Evolutionary conservation across 495 filamentous ascomycete species (phyloP), one percentile per base, ranked within the genome.

Genomic region (Podospora pseudocomata): DNA sequence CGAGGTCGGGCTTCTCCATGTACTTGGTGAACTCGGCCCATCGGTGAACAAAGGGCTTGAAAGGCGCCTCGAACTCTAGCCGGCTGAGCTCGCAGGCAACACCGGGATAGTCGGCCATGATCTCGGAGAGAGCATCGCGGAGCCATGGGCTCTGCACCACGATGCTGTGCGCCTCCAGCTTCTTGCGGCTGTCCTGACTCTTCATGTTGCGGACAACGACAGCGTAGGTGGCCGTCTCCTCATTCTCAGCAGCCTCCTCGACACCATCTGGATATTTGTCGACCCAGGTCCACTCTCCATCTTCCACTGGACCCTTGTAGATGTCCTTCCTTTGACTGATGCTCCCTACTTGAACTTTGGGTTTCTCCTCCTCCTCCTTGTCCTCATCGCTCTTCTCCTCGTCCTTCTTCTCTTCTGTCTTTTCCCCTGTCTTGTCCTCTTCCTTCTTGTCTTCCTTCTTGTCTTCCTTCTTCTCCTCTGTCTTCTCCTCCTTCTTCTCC

Each of bases 1-100:
- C 85, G 13, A 79, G 65, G 60, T 86, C 82, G 6, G 82, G 77
- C 9, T 83, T 72, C 27, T 74, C 70, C 54, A 84, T 76, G 55
- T 83, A 83, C 16, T 78, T 66, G 19, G 76, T 66, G 57, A 92
- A 81, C 39, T 83, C 77, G 4, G 80, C 71, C 90, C 90, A 92
- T 26, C 89, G 83, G 76, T 92, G 86, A 53, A 92, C 85, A 53
- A 92, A 85, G 0, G 86, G 85, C 73, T 85, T 76, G 74, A 91
- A 91, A 0, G 86, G 86, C 0, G 80, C 80, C 19, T 75, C 75
- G 72, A 91, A 90, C 60, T 86, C 84, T 4, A 92, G 78, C 0
- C 85, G 83, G 61, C 86, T 78, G 15, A 92, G 75, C 18, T 80
- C 84, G 44, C 86, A 82, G 0, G 88, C 88, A 16, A 91, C 82